Evolutionary conservation across 2,329 filamentous ascomycete species (phyloP), one percentile per base, ranked within the genome.

Genomic region (Calonectria hongkongensis): DNA sequence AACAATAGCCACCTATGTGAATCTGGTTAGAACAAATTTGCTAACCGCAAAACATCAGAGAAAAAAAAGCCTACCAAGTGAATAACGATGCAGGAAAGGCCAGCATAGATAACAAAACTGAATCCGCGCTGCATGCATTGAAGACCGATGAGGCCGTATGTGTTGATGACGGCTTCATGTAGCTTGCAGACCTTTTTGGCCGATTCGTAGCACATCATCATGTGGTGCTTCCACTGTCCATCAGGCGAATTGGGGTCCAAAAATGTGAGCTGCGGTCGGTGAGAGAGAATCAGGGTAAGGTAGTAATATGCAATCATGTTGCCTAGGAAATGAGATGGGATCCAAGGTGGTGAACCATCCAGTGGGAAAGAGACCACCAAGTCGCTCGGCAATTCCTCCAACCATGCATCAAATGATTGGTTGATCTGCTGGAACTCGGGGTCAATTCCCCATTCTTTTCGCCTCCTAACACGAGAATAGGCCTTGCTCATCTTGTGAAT

Each of bases 81-180:
- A 68, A 98, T 89, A 84, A 98, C 96, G 28, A 96, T 96, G 86
- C 96, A 98, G 0, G 95, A 97, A 56, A 98, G 86, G 30, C 98
- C 92, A 69, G 93, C 92, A 81, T 98, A 98, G n/a, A 98, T 95
- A 7, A 95, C 95, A 80, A 98, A 98, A 84, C 96, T 98, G 82
- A 98, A 95, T 47, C 96, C 96, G 76, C 96, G 91, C 80, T 96
- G 93, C 96, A 98, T 98, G 85, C 93, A 97, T 78, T 97, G 89
- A 18, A 98, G 87, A 0, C 96, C 96, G 18, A 90, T 90, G 73
- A 98, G 86, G 3, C 95, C 95, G 82, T 93, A 98, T 0, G 91
- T 90, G 67, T 93, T 89, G 71, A 98, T 81, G 43, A 98, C 91
- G 2, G 93, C 93, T 84, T 98, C 96, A 81, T 98, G 95, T 7